These are phyloP conservation scores for Sonneratia caseolaris DNA, from an alignment of 345 rosid species.

Conservation along the genomic window DNA sequence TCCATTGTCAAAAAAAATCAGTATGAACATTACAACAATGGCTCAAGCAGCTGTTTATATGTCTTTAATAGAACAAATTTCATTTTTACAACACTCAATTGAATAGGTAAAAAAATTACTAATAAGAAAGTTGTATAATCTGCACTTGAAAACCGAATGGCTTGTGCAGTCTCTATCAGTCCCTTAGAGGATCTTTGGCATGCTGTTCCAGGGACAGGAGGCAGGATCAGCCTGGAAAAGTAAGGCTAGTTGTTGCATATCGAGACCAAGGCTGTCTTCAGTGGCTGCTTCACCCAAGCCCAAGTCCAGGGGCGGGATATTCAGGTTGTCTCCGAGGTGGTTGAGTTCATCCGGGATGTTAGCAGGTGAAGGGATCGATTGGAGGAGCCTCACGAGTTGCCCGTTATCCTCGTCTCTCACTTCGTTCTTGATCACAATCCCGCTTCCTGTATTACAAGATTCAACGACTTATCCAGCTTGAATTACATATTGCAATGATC, in stretches of 20 bases:
- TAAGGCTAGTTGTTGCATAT: constrained; percentile 7
- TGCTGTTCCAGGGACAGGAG: neutral
- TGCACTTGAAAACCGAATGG: neutral
- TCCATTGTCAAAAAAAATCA: neutral
- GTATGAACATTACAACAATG: neutral
- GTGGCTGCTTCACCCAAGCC: neutral
- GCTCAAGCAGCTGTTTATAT: neutral
- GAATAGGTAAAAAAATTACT: neutral
- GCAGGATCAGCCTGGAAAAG: neutral
- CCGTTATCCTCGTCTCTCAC: constrained; percentile 25
- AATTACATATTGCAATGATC: neutral
- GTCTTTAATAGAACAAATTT: neutral
- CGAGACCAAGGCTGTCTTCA: constrained; percentile 5
- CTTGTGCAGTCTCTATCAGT: neutral
- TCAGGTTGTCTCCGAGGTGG: neutral
- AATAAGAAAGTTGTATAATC: neutral
- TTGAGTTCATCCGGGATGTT: constrained; percentile 15
- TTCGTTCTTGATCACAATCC: constrained; percentile 29
- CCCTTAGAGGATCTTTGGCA: constrained; percentile 4
- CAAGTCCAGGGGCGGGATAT: neutral
- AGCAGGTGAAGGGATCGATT: constrained; percentile 18
- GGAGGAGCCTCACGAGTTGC: constrained; percentile 36
- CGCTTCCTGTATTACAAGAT: constrained; percentile 10
- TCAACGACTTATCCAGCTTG: constrained; percentile 2
- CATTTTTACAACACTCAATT: neutral